Evolutionary conservation across 1,284 basidiomycete species (phyloP).

Genomic region (Entoloma clypeatum): DNA sequence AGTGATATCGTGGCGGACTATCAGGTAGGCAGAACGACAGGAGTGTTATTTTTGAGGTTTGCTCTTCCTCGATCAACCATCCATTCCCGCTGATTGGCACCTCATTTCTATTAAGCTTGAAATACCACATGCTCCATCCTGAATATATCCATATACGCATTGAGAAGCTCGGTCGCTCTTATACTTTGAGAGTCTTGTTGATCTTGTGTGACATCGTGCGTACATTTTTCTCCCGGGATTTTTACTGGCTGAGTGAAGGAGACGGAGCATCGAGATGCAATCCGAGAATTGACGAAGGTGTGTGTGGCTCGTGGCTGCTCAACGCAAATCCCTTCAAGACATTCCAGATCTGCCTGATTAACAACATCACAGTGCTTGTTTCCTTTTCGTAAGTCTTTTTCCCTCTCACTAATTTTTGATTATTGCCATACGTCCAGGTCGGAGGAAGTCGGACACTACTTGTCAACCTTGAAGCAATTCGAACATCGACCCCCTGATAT

Average conservation of each 20-base stretch:
- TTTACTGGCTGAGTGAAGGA: slow-evolving; percentile 28
- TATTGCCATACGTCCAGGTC: slow-evolving; percentile 40
- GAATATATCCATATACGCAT: slow-evolving; percentile 95
- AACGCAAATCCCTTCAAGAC: slow-evolving; percentile 7
- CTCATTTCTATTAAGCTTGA: slow-evolving; percentile 56
- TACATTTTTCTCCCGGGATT: slow-evolving; percentile 13
- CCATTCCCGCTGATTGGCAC: too few relatives aligned
- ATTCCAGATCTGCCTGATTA: slow-evolving; percentile 76
- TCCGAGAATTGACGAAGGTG: slow-evolving; percentile 90
- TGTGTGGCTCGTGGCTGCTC: slow-evolving; percentile 10
- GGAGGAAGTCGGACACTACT: slow-evolving; percentile 91
- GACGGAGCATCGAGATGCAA: slow-evolving; percentile 88
- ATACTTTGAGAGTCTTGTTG: slow-evolving; percentile 84
- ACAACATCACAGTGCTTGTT: slow-evolving; percentile 89
- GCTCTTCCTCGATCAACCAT: slow-evolving; percentile 14
- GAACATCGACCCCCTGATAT: slow-evolving; percentile 92
- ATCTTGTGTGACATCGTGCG: slow-evolving; percentile 90
- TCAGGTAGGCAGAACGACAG: slow-evolving; percentile 93
- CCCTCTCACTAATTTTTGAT: not conserved
- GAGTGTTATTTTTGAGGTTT: slow-evolving; percentile 88
- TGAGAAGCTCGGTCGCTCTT: slow-evolving; percentile 78
- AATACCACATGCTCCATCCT: slow-evolving; percentile 95
- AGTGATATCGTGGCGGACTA: slow-evolving; percentile 93
- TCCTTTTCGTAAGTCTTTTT: slow-evolving; percentile 77
- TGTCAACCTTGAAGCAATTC: slow-evolving; percentile 89